Base-by-base conservation (phyloP, 306 rosid genomes). In the Erythrophleum fordii region DNA sequence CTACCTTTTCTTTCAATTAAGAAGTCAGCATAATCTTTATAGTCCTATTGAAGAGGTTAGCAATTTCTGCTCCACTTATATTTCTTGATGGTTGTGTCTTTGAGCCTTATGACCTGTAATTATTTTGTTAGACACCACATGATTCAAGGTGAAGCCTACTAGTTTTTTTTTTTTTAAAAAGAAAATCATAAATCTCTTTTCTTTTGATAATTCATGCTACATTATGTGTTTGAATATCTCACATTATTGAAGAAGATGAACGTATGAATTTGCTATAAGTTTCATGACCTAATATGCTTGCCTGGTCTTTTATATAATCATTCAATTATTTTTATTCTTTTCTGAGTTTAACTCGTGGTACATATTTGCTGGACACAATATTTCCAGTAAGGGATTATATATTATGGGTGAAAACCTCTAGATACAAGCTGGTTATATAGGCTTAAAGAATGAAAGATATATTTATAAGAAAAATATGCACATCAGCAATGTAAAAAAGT, bases 1-100 rank as follows among this genome's bases (percentile, higher is more conserved):
- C 89, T 94, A 88, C 91, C 94, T 94, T 72, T 94, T 82, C 87
- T 94, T 92, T 86, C 98, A 94, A 79, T 91, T 94, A 67, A 88
- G 74, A 83, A 85, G 86, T 82, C 97, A 90, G 73, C 90, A 82
- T 11, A 87, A 82, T 79, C 91, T 61, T 77, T 86, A 90, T 71
- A 82, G 69, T 83, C 83, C 93, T 60, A 81, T 86, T 52, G 88
- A 87, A 18, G 85, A 75, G 97, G 98, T 94, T 39, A 73, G 87
- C 91, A 61, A 69, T 68, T 48, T 79, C 65, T 17, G 18, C 56
- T 42, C 69, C 29, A 2, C 3, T 82, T 75, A 8, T 18, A 61
- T 61, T 23, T n/a, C 23, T 25, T 29, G 17, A 22, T 85, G 5
- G n/a, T 20, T 17, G 46, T 76, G 23, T 22, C 66, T 59, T 44